These are phyloP conservation scores for Deinandra increscens DNA, from an alignment of 129 eudicot genomes.

Conservation along the genomic window DNA sequence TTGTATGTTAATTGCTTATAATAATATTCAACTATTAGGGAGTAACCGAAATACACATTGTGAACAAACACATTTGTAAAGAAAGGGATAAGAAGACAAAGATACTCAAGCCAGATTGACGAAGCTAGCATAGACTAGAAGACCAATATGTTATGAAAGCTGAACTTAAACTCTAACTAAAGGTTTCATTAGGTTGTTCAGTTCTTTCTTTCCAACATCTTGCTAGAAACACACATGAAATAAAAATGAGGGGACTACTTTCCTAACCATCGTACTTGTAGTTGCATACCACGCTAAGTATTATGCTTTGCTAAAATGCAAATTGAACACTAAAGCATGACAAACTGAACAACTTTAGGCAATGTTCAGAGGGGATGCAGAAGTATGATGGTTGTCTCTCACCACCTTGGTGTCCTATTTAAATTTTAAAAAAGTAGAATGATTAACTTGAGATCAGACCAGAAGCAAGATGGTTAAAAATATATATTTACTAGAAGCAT, in stretches of 20 bases:
- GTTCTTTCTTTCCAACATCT: not conserved
- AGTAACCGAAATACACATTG: not conserved
- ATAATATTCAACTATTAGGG: not conserved
- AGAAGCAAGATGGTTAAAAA: no score
- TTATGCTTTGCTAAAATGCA: not conserved
- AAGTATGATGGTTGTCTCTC: conserved; percentile 3
- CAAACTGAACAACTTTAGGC: not conserved
- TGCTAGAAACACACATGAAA: not conserved
- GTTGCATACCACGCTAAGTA: not conserved
- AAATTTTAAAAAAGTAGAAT: not conserved
- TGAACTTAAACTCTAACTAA: not conserved
- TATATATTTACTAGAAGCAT: no score
- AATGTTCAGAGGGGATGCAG: not conserved
- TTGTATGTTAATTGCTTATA: not conserved
- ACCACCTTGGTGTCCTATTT: not conserved
- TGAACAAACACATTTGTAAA: not conserved
- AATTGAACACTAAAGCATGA: not conserved
- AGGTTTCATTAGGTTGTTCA: not conserved
- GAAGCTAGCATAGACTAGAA: conserved; percentile 9
- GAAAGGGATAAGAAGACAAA: not conserved
- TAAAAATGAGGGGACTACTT: not conserved
- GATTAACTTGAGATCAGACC: conserved; percentile 8
- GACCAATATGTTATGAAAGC: not conserved
- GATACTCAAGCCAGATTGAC: not conserved
- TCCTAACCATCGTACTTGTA: not conserved